phyloP scores from a whole-genome alignment of 2,329 filamentous ascomycete genomes.

The Hymenotorrendiella dingleyae region DNA sequence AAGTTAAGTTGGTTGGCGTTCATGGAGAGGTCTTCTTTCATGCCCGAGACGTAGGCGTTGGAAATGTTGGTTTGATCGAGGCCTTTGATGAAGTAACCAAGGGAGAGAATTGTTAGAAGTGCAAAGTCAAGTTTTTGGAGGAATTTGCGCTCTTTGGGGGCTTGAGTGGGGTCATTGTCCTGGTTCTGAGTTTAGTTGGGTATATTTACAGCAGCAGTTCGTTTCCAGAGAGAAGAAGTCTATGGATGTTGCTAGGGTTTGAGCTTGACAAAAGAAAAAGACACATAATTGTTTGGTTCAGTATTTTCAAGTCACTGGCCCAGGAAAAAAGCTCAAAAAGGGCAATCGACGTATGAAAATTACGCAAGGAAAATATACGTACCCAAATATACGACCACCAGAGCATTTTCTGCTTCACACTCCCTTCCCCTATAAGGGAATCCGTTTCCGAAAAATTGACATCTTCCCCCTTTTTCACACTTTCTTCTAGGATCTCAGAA shows the following conservation, averaged over 20 bases:
- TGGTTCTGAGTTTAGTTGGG: conserved; percentile 1
- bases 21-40: conserved; percentile 43
- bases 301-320: too few relatives aligned
- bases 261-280: too few relatives aligned
- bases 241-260: too few relatives aligned
- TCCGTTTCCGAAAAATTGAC: conserved; percentile 14
- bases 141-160: conserved; percentile 20
- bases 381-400: conserved; percentile 28
- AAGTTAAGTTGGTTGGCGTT: conserved; percentile 36
- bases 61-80: conserved; percentile 26
- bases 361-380: conserved; percentile 1
- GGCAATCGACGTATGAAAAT: too few relatives aligned
- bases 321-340: too few relatives aligned
- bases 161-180: conserved; percentile 23
- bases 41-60: conserved; percentile 39
- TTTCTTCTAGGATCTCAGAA: too few relatives aligned
- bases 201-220: background rate
- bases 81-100: conserved; percentile 29
- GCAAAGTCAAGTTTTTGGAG: conserved; percentile 25
- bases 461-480: background rate
- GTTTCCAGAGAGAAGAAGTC: background rate
- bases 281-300: too few relatives aligned
- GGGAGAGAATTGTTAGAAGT: conserved; percentile 24
- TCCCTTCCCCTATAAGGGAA: conserved; percentile 1
- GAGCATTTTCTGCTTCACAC: conserved; percentile 13